Evolutionary conservation across 164 flowering plant genomes (phyloP), one percentile per base, ranked within the genome.

Genomic region (Litsea cubeba): DNA sequence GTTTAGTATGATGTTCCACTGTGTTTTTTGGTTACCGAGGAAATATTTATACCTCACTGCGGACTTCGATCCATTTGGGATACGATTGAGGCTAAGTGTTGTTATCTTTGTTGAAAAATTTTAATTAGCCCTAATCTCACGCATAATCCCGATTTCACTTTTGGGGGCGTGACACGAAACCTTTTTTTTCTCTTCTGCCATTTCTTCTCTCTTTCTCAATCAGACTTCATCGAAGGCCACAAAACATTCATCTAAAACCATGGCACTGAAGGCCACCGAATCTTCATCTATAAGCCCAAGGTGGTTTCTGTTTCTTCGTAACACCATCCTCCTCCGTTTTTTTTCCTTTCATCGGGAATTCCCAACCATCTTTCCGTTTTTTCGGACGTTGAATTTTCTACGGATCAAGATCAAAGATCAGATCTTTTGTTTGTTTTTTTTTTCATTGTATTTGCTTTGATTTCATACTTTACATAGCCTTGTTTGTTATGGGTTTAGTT

Each of bases 251-350:
- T 51, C 57, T 51, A 51, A 51, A 32, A 35, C n/a, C 23, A 32
- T 46, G 70, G 70, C 17, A 18, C 35, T 50, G 51, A 46, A 46
- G 51, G 12, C 12, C n/a, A 40, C 51, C 51, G 70, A 46, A 35
- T 46, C 51, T 32, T 68, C 51, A 35, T 68, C 51, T n/a, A n/a
- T 6, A 68, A 68, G 22, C 11, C 35, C 70, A 32, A 68, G 70
- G 51, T 46, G 2, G 4, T 11, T 7, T 5, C 17, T 26, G 12
- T 65, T 23, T 3, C 40, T n/a, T 50, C 14, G 12, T 51, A 11
- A 12, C 17, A 12, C 57, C 17, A 51, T 12, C 57, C 17, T 50
- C n/a, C n/a, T n/a, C 54, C 14, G 18, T 51, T 51, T 51, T 17
- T 51, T 6, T 51, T n/a, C n/a, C 8, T 17, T 12, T 51, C 3